Percentiles rank a stretch among this genome's conserved stretches.
Conservation (phyloP, 768 basidiomycete species). For the Leccinum sublutescens region DNA sequence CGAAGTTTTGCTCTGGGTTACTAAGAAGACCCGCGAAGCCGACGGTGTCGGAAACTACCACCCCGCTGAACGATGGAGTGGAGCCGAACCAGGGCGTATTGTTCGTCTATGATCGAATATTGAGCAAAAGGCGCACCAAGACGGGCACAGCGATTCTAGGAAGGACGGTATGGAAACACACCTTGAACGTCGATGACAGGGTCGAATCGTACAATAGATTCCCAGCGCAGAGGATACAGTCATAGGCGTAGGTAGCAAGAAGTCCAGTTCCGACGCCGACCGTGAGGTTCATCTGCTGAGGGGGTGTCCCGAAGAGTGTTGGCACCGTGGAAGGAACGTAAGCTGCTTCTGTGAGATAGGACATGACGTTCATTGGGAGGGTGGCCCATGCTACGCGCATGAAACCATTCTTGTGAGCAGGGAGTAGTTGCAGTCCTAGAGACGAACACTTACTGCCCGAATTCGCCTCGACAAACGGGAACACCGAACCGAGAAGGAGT, state of each 20-base stretch:
- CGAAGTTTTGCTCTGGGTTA: conserved; percentile 16
- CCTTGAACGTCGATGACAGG: conserved; percentile 26
- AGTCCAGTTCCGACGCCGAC: conserved; percentile 13
- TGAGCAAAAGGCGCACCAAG: neutral
- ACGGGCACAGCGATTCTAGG: neutral
- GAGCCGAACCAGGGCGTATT: conserved; percentile 15
- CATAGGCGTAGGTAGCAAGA: conserved; percentile 18
- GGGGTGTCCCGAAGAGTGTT: conserved; percentile 25
- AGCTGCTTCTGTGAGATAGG: conserved; percentile 12
- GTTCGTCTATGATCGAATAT: conserved; percentile 13
- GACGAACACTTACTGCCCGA: neutral
- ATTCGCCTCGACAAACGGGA: neutral
- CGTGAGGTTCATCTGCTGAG: conserved; percentile 28
- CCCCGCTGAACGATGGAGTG: conserved; percentile 17
- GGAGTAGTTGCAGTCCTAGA: neutral
- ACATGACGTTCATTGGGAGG: conserved; percentile 23
- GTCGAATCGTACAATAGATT: conserved; percentile 18
- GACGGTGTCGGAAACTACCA: conserved; percentile 19
- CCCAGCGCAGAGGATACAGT: conserved; percentile 30
- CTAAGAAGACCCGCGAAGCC: conserved; percentile 21
- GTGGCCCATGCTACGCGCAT: conserved; percentile 24
- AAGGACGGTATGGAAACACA: conserved; percentile 5
- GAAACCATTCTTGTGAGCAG: neutral
- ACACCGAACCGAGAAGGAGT: neutral
- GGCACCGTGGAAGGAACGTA: conserved; percentile 18